These are phyloP conservation scores for Mycena filopes DNA, from an alignment of 768 basidiomycete genomes.

Conservation along the genomic window DNA sequence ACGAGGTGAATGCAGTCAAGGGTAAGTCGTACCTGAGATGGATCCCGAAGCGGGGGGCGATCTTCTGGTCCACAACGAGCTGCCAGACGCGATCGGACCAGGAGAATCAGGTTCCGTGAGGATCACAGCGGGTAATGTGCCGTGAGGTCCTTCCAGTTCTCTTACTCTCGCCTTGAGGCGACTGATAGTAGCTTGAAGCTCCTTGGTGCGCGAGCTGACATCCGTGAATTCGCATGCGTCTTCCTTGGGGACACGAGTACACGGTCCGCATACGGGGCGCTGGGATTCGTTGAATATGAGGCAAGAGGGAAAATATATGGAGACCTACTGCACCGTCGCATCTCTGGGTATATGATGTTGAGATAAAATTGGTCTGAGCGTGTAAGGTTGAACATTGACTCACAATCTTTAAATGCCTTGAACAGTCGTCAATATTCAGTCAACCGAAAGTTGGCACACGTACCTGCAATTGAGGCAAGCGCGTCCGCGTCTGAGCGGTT, in stretches of 20 bases:
- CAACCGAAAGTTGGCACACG: neutral
- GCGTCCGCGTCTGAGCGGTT: conserved; percentile 36
- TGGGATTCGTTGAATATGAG: neutral
- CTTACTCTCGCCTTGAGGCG: conserved; percentile 50
- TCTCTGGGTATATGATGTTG: no score
- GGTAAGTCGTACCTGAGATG: conserved; percentile 19
- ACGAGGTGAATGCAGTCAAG: neutral
- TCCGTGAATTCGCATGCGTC: conserved; percentile 62
- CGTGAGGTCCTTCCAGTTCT: conserved; percentile 45
- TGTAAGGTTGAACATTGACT: neutral
- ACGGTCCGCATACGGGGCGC: conserved; percentile 50
- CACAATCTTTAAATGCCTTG: conserved; percentile 32
- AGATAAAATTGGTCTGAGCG: no score
- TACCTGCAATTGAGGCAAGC: conserved; percentile 41
- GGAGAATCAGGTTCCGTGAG: neutral
- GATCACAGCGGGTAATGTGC: conserved; percentile 23
- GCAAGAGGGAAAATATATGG: neutral
- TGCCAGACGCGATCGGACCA: neutral
- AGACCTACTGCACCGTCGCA: conserved; percentile 34
- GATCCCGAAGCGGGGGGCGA: conserved; percentile 22
- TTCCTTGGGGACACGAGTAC: conserved; percentile 48
- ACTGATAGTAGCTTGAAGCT: conserved; percentile 51
- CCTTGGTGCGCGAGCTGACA: conserved; percentile 48
- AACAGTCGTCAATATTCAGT: neutral
- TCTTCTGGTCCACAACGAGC: neutral